Evolutionary conservation across 139 green algal species (phyloP).

Genomic region (Coelastrella sp.): DNA sequence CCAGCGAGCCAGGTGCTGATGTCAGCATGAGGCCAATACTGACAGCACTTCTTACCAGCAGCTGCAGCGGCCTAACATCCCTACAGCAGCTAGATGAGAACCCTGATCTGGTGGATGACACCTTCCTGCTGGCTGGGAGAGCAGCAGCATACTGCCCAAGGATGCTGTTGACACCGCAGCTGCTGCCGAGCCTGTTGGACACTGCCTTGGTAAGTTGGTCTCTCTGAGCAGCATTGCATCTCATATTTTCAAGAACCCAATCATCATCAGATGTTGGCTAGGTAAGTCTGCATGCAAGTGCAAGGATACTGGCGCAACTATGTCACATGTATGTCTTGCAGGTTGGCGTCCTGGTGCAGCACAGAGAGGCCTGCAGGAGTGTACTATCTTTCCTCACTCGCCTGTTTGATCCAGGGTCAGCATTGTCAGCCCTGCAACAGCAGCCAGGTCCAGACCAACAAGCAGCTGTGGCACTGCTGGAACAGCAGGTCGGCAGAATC

Average conservation of each 20-base stretch:
- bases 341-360: conserved; percentile 60
- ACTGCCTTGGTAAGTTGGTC: conserved; percentile 59
- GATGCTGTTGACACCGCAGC: conserved; percentile 62
- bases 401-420: conserved; percentile 58
- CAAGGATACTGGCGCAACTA: no score
- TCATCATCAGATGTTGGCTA: no score
- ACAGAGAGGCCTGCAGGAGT: conserved; percentile 80
- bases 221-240: no score
- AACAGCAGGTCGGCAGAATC: conserved; percentile 49
- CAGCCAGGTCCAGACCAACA: conserved; percentile 1
- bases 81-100: conserved; percentile 51
- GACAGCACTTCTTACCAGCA: conserved; percentile 55
- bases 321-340: not conserved
- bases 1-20: conserved; percentile 57
- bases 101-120: conserved; percentile 86
- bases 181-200: conserved; percentile 73
- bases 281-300: no score
- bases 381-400: conserved; percentile 75
- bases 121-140: conserved; percentile 79
- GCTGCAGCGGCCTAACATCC: conserved; percentile 58
- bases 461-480: conserved; percentile 38
- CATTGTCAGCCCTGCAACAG: not conserved
- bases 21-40: conserved; percentile 68
- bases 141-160: conserved; percentile 68
- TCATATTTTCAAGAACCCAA: no score